Base-by-base conservation (phyloP, 805 yeast genomes). In the Yarrowia deformans region DNA sequence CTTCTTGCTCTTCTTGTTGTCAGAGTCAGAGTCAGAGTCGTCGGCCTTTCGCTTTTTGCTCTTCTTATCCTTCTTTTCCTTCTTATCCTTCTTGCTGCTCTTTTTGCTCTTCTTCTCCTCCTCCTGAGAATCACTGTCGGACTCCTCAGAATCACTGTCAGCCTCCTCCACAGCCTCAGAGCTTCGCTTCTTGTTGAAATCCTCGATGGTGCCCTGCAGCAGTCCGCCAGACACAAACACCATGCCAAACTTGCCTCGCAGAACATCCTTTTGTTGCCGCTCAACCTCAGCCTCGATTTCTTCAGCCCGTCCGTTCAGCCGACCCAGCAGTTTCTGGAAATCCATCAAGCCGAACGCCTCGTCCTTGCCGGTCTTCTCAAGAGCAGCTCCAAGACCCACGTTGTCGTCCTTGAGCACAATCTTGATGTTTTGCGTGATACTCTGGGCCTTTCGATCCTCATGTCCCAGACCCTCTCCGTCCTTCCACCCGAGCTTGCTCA, bases 301-400 rank as follows among this genome's bases (percentile, higher is more conserved):
- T 42, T 87, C 90, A 75, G 89, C 94, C 73, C 88, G 90, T 58
- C 98, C 98, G 77, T 94, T 94, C 71, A 94, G 83, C 76, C 93
- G 85, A 12, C 98, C 98, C 71, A 94, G 81, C 56, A 94, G 85
- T 73, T 96, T 84, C 80, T 94, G 99, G 77, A 95, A 94, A 3
- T 90, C 97, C 77, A 95, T 98, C 50, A 94, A 82, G 3, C 98
- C 97, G 12, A 93, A 90, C 72, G 94, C 88, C 72, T 91, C 97
- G 70, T 91, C 97, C 45, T 77, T 95, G 54, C 81, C 84, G 73
- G 85, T 85, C 50, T 54, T 61, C 19, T 56, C 67, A 14, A 68
- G 61, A 72, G 85, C 87, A n/a, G 96, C 90, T n/a, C 99, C 99
- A 8, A 94, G 82, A 0, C 99, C 99, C 2, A 86, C 78, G 66